Percentiles rank a stretch among this genome's conserved stretches.
Evolutionary conservation across 306 rosid genomes (phyloP).

Genomic region (Alnus rubra): DNA sequence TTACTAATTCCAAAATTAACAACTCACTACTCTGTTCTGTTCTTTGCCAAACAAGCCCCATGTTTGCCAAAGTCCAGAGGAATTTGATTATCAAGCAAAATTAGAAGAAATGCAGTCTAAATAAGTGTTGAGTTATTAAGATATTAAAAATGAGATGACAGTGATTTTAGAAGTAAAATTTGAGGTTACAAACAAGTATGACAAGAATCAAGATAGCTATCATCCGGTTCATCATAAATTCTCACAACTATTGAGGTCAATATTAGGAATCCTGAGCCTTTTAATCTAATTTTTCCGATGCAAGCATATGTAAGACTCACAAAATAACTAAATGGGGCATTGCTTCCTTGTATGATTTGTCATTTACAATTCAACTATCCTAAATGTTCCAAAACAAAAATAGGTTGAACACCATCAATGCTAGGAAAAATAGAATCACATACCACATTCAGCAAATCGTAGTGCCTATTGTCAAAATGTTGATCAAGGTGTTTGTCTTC

Average conservation of each 20-base stretch:
- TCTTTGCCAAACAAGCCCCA: no score
- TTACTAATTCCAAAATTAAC: no score
- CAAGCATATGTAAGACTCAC: background rate
- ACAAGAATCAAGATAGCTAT: background rate
- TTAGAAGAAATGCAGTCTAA: background rate
- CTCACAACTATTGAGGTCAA: background rate
- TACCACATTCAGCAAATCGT: slow-evolving; percentile 64
- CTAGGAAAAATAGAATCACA: slow-evolving; percentile 17
- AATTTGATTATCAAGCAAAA: background rate
- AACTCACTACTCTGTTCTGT: no score
- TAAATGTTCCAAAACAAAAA: background rate
- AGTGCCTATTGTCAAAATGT: slow-evolving; percentile 76
- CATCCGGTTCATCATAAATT: background rate
- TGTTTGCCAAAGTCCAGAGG: background rate
- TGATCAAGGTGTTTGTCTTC: slow-evolving; percentile 66
- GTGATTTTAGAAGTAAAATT: background rate
- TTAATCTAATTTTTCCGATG: background rate
- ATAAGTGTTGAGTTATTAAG: background rate
- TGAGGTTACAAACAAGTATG: background rate
- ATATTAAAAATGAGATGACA: background rate
- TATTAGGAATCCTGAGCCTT: background rate
- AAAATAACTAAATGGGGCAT: background rate
- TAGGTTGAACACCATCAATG: slow-evolving; percentile 9
- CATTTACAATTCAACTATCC: background rate
- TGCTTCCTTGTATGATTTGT: background rate